Conservation (phyloP, 1,284 basidiomycete genomes). For the Puccinia brachypodii region DNA sequence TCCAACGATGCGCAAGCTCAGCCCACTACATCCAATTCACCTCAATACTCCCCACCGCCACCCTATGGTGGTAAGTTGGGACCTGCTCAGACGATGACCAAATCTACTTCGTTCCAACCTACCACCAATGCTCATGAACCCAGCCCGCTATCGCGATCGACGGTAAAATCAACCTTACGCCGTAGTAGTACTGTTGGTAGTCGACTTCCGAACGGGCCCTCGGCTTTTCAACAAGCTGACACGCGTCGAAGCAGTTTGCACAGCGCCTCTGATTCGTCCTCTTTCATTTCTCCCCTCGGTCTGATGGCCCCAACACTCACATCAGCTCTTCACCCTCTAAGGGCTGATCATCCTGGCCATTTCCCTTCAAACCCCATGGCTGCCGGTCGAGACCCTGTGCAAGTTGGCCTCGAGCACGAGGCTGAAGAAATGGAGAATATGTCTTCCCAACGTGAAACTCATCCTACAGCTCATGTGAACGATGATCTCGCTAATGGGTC, state of each 20-base stretch:
- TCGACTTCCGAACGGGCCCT: not conserved
- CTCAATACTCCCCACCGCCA: slow-evolving; percentile 36
- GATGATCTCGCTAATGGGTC: not conserved
- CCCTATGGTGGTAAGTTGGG: slow-evolving; percentile 24
- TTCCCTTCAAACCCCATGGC: not conserved
- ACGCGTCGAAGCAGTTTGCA: slow-evolving; percentile 28
- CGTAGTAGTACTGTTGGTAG: slow-evolving; percentile 39
- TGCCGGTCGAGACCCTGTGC: not conserved
- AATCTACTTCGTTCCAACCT: slow-evolving; percentile 34
- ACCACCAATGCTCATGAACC: not conserved
- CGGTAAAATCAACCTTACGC: not conserved
- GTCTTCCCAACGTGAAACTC: not conserved
- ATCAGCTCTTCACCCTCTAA: slow-evolving; percentile 17
- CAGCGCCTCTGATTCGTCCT: slow-evolving; percentile 5
- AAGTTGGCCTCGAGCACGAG: not conserved
- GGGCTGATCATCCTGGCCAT: not conserved
- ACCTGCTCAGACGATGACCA: slow-evolving; percentile 17
- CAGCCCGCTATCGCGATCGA: not conserved
- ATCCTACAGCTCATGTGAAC: not conserved
- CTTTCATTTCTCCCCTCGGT: slow-evolving; percentile 12
- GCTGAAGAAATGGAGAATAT: slow-evolving; percentile 3
- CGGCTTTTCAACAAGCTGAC: not conserved
- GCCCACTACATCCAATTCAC: slow-evolving; percentile 16
- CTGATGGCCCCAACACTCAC: not conserved
- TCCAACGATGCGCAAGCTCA: not conserved